Base-by-base conservation (phyloP, 2,329 filamentous ascomycete species). In the Macrophomina pseudophaseolina region DNA sequence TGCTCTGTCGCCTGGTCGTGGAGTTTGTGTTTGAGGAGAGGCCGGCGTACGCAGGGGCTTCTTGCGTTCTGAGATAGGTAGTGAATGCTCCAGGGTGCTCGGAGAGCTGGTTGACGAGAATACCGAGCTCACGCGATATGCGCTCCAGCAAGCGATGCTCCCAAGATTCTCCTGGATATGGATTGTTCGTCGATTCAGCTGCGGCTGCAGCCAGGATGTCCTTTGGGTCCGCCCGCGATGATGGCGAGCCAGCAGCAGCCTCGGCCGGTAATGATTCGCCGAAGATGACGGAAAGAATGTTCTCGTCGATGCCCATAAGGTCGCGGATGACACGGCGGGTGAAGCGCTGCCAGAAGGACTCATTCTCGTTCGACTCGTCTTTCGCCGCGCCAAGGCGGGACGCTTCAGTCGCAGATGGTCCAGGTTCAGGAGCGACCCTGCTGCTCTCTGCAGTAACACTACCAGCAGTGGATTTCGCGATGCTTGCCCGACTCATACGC, bases 31-130 rank as follows among this genome's bases (percentile, higher is more conserved):
- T 70, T 16, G 74, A 74, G 5, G 71, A 38, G 84, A 96, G 85
- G 5, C 92, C 93, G 23, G 92, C 92, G 75, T 96, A 96, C 4
- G 92, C 90, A 16, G 92, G 84, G 1, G 88, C 68, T 64, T 78
- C 74, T 68, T 79, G 75, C 60, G 90, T 81, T 66, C 86, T 86
- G 28, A 87, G 82, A 75, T 96, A 97, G 0, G 92, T 92, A 14
- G 89, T 91, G 76, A 98, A 98, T 0, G 94, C 93, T 1, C 93
- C 92, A 0, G 94, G 93, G 69, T 97, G 91, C 68, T 92, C 91
- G 33, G 92, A 92, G 56, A 98, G 83, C 70, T 94, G 91, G 74
- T 92, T 88, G 32, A 97, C 90, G 14, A 97, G 82, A 38, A 92
- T 82, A 9, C 94, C 94, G 5, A 99, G 86, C 79, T 99, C 95